A percentile compares a stretch with the other conserved stretches of the same genome.
These are phyloP conservation scores for Peronosclerospora sorghi DNA, from an alignment of 352 stramenopile species.

Conservation along the genomic window DNA sequence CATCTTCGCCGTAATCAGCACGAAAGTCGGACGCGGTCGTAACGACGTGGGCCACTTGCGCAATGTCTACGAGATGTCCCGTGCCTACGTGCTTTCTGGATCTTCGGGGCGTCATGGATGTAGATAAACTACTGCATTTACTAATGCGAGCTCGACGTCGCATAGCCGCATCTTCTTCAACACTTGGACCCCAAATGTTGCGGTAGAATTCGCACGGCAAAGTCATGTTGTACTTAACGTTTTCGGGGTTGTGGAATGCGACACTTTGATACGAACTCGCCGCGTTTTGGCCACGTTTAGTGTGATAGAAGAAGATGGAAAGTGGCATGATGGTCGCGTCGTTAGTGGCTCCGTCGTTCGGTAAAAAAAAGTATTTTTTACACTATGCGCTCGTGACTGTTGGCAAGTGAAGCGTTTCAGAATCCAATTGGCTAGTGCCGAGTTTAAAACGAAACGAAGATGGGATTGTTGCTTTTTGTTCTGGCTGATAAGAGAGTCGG, in stretches of 20 bases:
- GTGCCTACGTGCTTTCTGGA: slow-evolving; percentile 30
- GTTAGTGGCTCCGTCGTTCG: background rate
- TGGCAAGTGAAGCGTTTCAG: slow-evolving; percentile 11
- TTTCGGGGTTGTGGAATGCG: slow-evolving; percentile 22
- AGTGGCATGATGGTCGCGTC: slow-evolving; percentile 20
- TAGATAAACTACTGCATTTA: slow-evolving; percentile 9
- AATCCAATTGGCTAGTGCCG: slow-evolving; percentile 19
- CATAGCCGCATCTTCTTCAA: slow-evolving; percentile 19
- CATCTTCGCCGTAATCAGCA: slow-evolving; percentile 39
- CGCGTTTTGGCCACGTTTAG: slow-evolving; percentile 11
- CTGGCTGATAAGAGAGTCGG: slow-evolving; percentile 19
- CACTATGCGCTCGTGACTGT: slow-evolving; percentile 2
- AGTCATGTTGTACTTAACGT: slow-evolving; percentile 25
- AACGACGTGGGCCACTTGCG: slow-evolving; percentile 61
- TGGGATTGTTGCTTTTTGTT: too few relatives aligned
- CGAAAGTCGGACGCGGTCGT: slow-evolving; percentile 61
- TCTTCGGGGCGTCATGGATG: slow-evolving; percentile 10
- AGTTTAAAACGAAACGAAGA: slow-evolving; percentile 7
- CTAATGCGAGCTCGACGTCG: slow-evolving; percentile 11
- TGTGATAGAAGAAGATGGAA: slow-evolving; percentile 40
- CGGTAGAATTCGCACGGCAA: slow-evolving; percentile 43
- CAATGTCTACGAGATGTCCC: slow-evolving; percentile 47
- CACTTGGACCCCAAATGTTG: slow-evolving; percentile 40
- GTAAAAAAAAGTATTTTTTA: slow-evolving; percentile 5
- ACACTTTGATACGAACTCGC: slow-evolving; percentile 26